Evolutionary conservation across 352 stramenopile genomes (phyloP), one percentile per base, ranked within the genome.

Genomic region (Globisporangium nagaii): DNA sequence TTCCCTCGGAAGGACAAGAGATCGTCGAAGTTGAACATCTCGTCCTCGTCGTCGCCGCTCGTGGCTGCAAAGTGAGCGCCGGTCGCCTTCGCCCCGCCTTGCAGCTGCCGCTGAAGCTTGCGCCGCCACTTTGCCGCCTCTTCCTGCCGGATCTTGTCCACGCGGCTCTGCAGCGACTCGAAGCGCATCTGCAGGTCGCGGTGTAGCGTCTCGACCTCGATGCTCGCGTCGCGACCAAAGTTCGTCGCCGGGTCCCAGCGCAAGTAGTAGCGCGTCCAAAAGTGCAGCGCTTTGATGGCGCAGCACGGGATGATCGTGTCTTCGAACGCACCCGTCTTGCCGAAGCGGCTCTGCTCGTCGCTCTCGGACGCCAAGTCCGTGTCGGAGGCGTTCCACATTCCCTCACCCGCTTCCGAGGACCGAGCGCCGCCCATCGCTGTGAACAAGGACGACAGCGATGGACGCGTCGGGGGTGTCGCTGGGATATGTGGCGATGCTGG

Each of bases 231-330:
- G 12, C 81, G 73, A 19, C 88, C 73, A 32, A 75, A 72, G 25
- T 76, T 67, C 6, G 68, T 75, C 2, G 68, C 74, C 0, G 80
- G 70, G 39, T 94, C 79, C 78, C 80, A 92, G 5, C 84, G 78
- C 52, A 94, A 51, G 34, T 91, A 94, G 53, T 92, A 94, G 15
- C 79, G 69, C 12, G 72, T 68, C 84, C 84, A 94, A 24, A 94
- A 90, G 36, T 70, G 65, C 11, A 94, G 58, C 32, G 77, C 71
- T 25, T 87, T 88, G 15, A 86, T 79, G 42, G 76, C 74, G 22
- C 68, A 78, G 34, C 76, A 86, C 22, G 81, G 84, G 9, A 88
- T 65, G 17, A 93, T 77, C 34, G 92, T 72, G 47, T 89, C 71
- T 47, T 84, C 71, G 24, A 71, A 71, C 3, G 62, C 65, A 1